Evolutionary conservation across 495 filamentous ascomycete species (phyloP).

Genomic region (Penicillium malachiteum): DNA sequence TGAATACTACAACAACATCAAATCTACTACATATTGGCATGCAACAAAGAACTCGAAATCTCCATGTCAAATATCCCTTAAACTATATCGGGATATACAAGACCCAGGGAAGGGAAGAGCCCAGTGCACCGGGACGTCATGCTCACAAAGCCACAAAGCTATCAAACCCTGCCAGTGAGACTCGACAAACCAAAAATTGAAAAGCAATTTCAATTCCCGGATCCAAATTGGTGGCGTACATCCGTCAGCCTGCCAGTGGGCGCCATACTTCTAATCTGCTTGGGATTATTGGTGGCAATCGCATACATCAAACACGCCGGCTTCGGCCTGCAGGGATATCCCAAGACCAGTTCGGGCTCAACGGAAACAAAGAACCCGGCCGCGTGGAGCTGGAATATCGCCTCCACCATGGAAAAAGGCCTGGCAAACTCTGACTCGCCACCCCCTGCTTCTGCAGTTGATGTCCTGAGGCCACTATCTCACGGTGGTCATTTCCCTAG

Average conservation of each 20-base stretch:
- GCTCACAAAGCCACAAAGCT: neutral
- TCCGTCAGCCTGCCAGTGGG: neutral
- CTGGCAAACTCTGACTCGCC: constrained; percentile 6
- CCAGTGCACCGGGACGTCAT: neutral
- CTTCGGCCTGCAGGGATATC: neutral
- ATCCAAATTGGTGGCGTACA: neutral
- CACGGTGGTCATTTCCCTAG: constrained; percentile 29
- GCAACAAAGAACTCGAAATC: no score
- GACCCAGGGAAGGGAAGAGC: neutral
- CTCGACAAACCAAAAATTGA: neutral
- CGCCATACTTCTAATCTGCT: neutral
- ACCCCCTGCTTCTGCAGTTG: constrained; percentile 30
- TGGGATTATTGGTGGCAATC: constrained; percentile 1
- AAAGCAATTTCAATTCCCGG: constrained; percentile 5
- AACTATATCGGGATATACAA: neutral
- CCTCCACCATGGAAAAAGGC: constrained; percentile 22
- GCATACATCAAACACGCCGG: neutral
- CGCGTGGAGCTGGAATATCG: neutral
- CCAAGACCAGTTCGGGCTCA: neutral
- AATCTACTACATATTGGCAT: no score
- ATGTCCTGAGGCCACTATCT: constrained; percentile 39
- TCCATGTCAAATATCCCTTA: no score
- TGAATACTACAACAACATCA: no score
- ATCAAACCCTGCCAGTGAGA: neutral
- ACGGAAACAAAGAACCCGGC: neutral